Evolutionary conservation across 2,329 filamentous ascomycete genomes (phyloP).

Genomic region (Chlorencoelia australis): DNA sequence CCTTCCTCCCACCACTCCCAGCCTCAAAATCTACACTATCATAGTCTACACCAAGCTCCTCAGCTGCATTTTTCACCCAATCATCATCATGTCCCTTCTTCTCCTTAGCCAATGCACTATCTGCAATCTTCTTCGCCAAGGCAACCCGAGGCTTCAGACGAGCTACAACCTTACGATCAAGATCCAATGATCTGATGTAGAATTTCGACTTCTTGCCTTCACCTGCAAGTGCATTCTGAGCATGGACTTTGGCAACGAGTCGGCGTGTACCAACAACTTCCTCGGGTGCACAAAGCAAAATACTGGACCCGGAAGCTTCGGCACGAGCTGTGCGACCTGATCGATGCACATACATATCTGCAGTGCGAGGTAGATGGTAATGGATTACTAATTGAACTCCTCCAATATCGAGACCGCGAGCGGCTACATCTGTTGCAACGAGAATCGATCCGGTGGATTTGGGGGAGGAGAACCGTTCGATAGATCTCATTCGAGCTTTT

Average conservation of each 20-base stretch:
- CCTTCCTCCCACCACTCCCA: constrained; percentile 47
- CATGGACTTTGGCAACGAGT: constrained; percentile 81
- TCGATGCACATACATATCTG: constrained; percentile 90
- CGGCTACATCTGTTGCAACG: constrained; percentile 87
- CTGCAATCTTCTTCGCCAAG: constrained; percentile 80
- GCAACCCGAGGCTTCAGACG: constrained; percentile 68
- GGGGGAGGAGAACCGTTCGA: constrained; percentile 74
- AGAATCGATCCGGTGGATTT: constrained; percentile 54
- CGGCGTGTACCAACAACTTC: constrained; percentile 79
- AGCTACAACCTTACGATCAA: constrained; percentile 70
- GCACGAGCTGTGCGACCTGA: constrained; percentile 91
- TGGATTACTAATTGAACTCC: constrained; percentile 84
- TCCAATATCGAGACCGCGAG: constrained; percentile 86
- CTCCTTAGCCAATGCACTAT: constrained; percentile 75
- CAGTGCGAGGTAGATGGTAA: constrained; percentile 86
- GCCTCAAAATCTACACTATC: constrained; percentile 77
- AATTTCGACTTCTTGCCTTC: constrained; percentile 42
- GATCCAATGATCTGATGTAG: constrained; percentile 69
- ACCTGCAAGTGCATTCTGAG: constrained; percentile 36
- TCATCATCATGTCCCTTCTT: constrained; percentile 76
- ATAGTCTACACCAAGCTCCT: constrained; percentile 89
- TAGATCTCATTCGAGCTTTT: constrained; percentile 84
- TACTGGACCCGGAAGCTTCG: constrained; percentile 64
- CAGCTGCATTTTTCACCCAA: constrained; percentile 74
- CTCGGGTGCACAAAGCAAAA: constrained; percentile 83